These are phyloP conservation scores for Babjeviella inositovora DNA, from an alignment of 805 yeast genomes.

Conservation along the genomic window DNA sequence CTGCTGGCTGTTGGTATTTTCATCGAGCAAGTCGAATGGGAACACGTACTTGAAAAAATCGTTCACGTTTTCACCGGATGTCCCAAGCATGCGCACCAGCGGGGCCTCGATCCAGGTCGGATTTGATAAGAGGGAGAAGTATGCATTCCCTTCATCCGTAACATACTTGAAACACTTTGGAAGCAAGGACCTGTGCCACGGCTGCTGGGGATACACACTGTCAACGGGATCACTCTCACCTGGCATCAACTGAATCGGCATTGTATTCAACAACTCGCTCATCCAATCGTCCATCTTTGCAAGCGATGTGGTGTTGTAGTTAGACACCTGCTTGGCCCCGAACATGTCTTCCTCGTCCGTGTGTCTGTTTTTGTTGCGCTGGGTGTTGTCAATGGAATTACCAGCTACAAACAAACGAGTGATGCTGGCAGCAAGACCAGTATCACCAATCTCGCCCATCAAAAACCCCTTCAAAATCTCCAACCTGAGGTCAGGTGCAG, in stretches of 20 bases:
- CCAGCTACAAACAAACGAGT: constrained; percentile 59
- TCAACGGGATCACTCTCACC: constrained; percentile 83
- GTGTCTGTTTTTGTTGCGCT: constrained; percentile 7
- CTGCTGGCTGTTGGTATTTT: constrained; percentile 7
- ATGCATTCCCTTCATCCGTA: constrained; percentile 18
- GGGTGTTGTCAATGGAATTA: constrained; percentile 28
- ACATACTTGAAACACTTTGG: constrained; percentile 22
- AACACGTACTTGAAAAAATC: constrained; percentile 60
- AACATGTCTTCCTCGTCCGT: constrained; percentile 16
- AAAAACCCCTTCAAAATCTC: constrained; percentile 56
- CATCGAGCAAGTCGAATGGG: constrained; percentile 16
- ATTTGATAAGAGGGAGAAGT: constrained; percentile 32
- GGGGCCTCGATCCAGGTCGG: constrained; percentile 58
- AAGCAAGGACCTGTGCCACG: constrained; percentile 69
- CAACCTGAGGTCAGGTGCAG: constrained; percentile 23
- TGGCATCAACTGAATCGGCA: constrained; percentile 71
- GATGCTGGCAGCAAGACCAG: constrained; percentile 12
- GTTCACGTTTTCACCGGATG: constrained; percentile 72
- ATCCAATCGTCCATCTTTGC: constrained; percentile 44
- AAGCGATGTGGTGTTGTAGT: constrained; percentile 30
- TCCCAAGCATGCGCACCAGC: constrained; percentile 44
- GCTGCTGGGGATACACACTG: constrained; percentile 74
- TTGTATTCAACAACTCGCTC: constrained; percentile 31
- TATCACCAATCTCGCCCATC: constrained; percentile 46
- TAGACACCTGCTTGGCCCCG: constrained; percentile 36